Evolutionary conservation across 768 basidiomycete species (phyloP).

Genomic region (Imleria badia): DNA sequence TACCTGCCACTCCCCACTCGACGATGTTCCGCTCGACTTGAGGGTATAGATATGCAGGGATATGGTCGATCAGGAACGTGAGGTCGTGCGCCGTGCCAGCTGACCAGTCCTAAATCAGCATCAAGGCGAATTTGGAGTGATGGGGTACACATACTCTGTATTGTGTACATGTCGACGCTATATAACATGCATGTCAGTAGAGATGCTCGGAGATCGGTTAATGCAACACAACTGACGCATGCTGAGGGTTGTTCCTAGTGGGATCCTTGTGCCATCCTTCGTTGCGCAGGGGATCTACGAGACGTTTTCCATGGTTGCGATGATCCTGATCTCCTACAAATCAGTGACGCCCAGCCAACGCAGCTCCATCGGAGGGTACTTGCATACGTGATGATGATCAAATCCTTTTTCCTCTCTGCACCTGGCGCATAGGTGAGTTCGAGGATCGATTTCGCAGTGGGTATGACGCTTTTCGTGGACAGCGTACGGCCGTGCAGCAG

Average conservation of each 20-base stretch:
- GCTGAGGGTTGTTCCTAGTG: constrained; percentile 21
- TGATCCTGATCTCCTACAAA: constrained; percentile 22
- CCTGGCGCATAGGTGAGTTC: constrained; percentile 13
- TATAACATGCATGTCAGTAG: constrained; percentile 1
- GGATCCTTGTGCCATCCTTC: constrained; percentile 26
- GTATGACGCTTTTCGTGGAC: constrained; percentile 14
- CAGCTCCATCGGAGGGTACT: constrained; percentile 7
- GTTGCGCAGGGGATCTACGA: constrained; percentile 25
- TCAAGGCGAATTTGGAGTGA: background rate
- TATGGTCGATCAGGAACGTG: constrained; percentile 77
- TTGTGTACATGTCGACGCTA: constrained; percentile 33
- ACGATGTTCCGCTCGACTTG: constrained; percentile 55
- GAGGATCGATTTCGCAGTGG: constrained; percentile 23
- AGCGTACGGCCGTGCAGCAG: constrained; percentile 27
- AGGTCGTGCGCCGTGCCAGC: constrained; percentile 73
- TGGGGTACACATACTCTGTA: constrained; percentile 29
- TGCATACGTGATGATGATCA: constrained; percentile 29
- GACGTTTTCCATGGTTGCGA: constrained; percentile 32
- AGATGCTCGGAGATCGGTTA: background rate
- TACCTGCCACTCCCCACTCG: constrained; percentile 71
- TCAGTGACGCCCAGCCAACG: background rate
- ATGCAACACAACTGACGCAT: constrained; percentile 25
- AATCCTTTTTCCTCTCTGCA: constrained; percentile 19
- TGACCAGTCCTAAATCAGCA: constrained; percentile 11
- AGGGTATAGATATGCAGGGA: constrained; percentile 75